Conservation (phyloP, 768 basidiomycete species). For the Artomyces pyxidatus region DNA sequence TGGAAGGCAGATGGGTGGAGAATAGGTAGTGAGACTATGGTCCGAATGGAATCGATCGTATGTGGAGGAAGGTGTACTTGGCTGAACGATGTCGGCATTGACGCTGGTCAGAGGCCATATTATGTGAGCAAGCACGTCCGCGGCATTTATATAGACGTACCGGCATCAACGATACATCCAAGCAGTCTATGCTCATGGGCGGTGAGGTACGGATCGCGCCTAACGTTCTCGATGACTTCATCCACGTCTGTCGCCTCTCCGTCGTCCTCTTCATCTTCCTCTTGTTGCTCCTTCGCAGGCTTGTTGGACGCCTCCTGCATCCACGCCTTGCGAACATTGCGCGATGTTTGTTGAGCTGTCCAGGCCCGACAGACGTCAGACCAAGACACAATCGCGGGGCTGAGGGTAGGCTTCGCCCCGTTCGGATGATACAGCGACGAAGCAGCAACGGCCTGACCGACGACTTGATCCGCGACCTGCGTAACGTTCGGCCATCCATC, state of each 20-base stretch:
- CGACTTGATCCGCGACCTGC: constrained; percentile 67
- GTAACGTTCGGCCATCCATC: constrained; percentile 65
- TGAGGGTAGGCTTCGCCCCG: constrained; percentile 26
- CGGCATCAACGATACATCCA: constrained; percentile 79
- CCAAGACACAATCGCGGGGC: constrained; percentile 57
- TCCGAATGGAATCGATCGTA: constrained; percentile 88
- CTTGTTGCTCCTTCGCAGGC: constrained; percentile 28
- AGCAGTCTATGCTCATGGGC: constrained; percentile 75
- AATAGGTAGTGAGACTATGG: constrained; percentile 83
- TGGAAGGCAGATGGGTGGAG: constrained; percentile 83
- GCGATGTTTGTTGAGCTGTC: constrained; percentile 10
- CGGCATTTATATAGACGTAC: constrained; percentile 29
- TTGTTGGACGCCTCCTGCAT: constrained; percentile 56
- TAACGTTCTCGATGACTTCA: constrained; percentile 70
- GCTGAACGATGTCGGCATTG: constrained; percentile 76
- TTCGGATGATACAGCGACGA: constrained; percentile 10
- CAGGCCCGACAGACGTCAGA: constrained; percentile 26
- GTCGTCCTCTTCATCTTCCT: constrained; percentile 21
- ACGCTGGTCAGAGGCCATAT: constrained; percentile 31
- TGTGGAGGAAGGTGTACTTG: constrained; percentile 84
- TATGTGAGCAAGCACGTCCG: neutral
- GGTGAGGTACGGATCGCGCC: constrained; percentile 68
- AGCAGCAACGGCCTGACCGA: constrained; percentile 52
- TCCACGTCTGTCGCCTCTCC: constrained; percentile 33
- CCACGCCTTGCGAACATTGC: constrained; percentile 53